Base-by-base conservation (phyloP, 2,329 filamentous ascomycete species). In the Paraphoma sp. region DNA sequence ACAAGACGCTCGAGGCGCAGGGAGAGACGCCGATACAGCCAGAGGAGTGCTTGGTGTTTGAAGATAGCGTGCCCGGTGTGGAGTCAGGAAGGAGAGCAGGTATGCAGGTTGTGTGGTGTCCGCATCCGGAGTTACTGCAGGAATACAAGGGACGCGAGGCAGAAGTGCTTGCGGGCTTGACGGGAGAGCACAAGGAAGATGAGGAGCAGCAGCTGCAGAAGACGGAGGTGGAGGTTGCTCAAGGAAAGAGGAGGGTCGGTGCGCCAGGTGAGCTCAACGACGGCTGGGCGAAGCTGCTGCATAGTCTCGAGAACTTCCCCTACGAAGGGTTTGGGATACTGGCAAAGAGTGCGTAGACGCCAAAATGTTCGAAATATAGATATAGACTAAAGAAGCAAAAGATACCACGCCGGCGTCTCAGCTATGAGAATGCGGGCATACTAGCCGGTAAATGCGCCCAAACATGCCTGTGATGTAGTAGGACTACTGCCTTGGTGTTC, bases 51-150 rank as follows among this genome's bases (percentile, higher is more conserved):
- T 82, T 99, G 14, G 95, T 98, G 0, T 98, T 99, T 69, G 95
- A 99, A 79, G 95, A 99, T 76, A 92, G 89, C 45, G 93, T 98
- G 1, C 92, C 93, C 0, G 95, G 95, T 4, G 92, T 97, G 2
- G 95, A 99, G 79, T 87, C 92, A 2, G 95, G 93, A 4, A 83
- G 95, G 51, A 86, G 95, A 63, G 95, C 95, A 0, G 94, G 94
- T 0, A 98, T 98, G 94, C 87, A 94, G 64, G 93, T 96, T 11
- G 83, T 97, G 1, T 99, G 95, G 95, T 89, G 87, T 66, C 95
- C 95, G 23, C 93, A 98, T 78, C 86, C 87, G 1, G 91, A 87
- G 70, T 79, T 99, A 50, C 82, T 90, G 78, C 81, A 86, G 50
- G 91, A 94, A 74, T 96, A 91, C 68, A 80, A 82, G 41, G 93